Percentiles rank a stretch among this genome's conserved stretches.
Conservation (phyloP, 2,329 filamentous ascomycete species). For the Pseudophaeomoniella oleicola region DNA sequence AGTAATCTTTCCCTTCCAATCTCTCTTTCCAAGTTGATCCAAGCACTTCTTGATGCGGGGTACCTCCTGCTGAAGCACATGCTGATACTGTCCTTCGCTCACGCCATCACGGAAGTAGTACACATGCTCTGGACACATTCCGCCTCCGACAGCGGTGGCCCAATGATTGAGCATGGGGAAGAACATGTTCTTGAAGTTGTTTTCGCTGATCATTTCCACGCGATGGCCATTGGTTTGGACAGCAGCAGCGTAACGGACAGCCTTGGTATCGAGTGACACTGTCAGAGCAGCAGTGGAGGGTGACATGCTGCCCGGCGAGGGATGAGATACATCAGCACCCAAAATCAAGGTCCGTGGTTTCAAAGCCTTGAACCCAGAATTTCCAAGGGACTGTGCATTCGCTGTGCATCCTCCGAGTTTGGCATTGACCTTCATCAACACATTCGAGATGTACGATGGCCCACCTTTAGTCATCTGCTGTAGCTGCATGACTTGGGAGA, state of each 20-base stretch:
- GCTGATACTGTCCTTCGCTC: slow-evolving; percentile 67
- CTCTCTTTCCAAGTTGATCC: slow-evolving; percentile 18
- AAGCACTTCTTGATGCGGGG: slow-evolving; percentile 51
- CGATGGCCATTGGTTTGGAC: slow-evolving; percentile 74
- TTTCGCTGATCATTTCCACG: slow-evolving; percentile 58
- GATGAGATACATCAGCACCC: slow-evolving; percentile 82
- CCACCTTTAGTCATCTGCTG: slow-evolving; percentile 55
- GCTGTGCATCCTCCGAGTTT: slow-evolving; percentile 68
- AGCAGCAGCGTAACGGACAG: slow-evolving; percentile 61
- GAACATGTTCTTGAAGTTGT: slow-evolving; percentile 54
- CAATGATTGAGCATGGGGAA: slow-evolving; percentile 50
- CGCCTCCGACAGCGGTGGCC: slow-evolving; percentile 38
- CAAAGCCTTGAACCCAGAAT: slow-evolving; percentile 15
- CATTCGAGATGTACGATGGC: slow-evolving; percentile 81
- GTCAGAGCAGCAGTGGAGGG: slow-evolving; percentile 81
- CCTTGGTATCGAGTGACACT: slow-evolving; percentile 58
- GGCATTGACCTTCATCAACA: slow-evolving; percentile 91
- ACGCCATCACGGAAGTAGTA: slow-evolving; percentile 93
- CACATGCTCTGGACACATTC: slow-evolving; percentile 53
- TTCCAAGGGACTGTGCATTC: slow-evolving; percentile 14
- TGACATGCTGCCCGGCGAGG: slow-evolving; percentile 48
- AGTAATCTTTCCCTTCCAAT: slow-evolving; percentile 52
- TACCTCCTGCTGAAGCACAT: slow-evolving; percentile 70
- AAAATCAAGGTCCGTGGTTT: slow-evolving; percentile 54
- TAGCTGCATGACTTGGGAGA: slow-evolving; percentile 68